A percentile compares a stretch with the other conserved stretches of the same genome.
These are phyloP conservation scores for Ascomycota sp. DNA, from an alignment of 2,329 filamentous ascomycete species.

Conservation along the genomic window DNA sequence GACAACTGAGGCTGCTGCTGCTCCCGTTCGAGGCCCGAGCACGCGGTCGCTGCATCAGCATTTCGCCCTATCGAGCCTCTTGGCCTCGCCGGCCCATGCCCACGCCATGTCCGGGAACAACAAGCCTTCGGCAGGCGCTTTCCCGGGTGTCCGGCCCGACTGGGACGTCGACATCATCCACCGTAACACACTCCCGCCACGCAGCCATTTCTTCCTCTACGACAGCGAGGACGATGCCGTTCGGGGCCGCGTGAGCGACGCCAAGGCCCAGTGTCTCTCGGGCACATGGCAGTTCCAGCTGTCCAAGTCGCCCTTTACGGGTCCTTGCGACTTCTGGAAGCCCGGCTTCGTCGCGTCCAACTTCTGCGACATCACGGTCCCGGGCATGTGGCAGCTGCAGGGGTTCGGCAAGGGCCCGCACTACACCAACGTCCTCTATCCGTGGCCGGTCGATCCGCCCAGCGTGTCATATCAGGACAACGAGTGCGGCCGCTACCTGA, in stretches of 20 bases:
- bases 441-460: constrained; percentile 47
- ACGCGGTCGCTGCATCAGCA: no score
- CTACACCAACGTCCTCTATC: constrained; percentile 50
- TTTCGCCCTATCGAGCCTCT: no score
- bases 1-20: no score
- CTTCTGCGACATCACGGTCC: constrained; percentile 31
- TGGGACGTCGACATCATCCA: constrained; percentile 42
- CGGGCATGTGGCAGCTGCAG: constrained; percentile 51
- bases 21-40: no score
- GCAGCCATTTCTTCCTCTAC: constrained; percentile 36
- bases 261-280: constrained; percentile 24
- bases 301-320: constrained; percentile 22
- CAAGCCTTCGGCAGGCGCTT: background rate
- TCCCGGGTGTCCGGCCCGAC: constrained; percentile 18
- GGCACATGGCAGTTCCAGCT: constrained; percentile 34
- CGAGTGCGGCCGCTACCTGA: constrained; percentile 42
- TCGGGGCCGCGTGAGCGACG: constrained; percentile 15
- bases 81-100: no score
- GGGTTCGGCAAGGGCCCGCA: constrained; percentile 43
- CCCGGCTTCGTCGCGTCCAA: constrained; percentile 13
- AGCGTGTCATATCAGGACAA: constrained; percentile 43
- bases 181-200: constrained; percentile 34
- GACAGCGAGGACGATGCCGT: constrained; percentile 26
- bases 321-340: constrained; percentile 19
- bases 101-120: no score